A percentile compares a stretch with the other conserved stretches of the same genome.
Evolutionary conservation across 805 yeast species (phyloP).

Genomic region (Myxozyma vanderwaltii): DNA sequence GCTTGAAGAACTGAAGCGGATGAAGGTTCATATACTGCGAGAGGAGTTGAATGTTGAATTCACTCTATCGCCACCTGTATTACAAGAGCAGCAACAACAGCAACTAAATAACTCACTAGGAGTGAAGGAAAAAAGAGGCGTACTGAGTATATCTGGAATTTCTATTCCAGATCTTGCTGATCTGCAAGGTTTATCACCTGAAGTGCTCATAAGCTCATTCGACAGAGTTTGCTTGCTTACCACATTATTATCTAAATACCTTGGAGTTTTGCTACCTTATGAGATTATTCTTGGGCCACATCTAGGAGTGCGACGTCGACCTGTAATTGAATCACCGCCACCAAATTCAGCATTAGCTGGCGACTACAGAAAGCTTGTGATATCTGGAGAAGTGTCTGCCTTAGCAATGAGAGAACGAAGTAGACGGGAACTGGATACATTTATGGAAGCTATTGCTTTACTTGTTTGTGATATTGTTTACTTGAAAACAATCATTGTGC

Average conservation of each 20-base stretch:
- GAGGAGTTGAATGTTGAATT: background rate
- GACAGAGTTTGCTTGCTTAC: slow-evolving; percentile 8
- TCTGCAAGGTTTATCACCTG: slow-evolving; percentile 4
- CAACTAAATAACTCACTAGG: too few species aligned
- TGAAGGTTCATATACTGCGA: background rate
- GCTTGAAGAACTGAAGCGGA: slow-evolving; percentile 1
- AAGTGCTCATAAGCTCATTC: background rate
- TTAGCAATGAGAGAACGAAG: slow-evolving; percentile 14
- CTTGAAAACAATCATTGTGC: slow-evolving; percentile 8
- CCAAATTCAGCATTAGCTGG: background rate
- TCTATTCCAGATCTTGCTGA: slow-evolving; percentile 13
- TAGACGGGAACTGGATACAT: slow-evolving; percentile 18
- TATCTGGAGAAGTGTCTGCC: slow-evolving; percentile 10
- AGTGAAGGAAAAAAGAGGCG: background rate
- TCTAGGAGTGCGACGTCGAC: slow-evolving; percentile 14
- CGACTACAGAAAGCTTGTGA: slow-evolving; percentile 4
- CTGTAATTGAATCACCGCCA: background rate
- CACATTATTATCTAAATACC: slow-evolving; percentile 9
- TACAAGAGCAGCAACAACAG: background rate
- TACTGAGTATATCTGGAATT: slow-evolving; percentile 10
- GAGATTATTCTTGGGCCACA: slow-evolving; percentile 20
- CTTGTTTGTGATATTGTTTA: slow-evolving; percentile 26
- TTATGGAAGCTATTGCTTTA: slow-evolving; percentile 26
- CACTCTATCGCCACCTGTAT: background rate
- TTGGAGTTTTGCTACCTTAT: slow-evolving; percentile 23